Conservation (phyloP, 345 rosid genomes). For the Citrus unshiu region DNA sequence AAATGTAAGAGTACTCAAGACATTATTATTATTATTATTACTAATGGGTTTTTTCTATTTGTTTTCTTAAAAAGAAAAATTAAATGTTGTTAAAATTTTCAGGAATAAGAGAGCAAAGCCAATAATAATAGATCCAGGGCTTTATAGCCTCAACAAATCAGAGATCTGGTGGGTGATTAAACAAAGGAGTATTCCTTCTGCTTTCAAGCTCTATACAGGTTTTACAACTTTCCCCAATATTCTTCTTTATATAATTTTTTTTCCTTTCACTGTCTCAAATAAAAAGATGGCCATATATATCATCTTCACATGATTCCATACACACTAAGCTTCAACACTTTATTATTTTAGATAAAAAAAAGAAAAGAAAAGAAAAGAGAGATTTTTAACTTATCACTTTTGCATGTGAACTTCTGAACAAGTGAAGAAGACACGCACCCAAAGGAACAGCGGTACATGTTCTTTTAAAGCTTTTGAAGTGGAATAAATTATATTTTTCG, state of each 20-base stretch:
- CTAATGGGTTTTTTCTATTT: background rate
- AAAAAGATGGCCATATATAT: background rate
- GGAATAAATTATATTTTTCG: background rate
- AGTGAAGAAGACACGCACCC: constrained; percentile 3
- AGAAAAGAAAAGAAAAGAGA: background rate
- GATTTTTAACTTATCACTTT: background rate
- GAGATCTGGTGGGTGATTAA: constrained; percentile 79
- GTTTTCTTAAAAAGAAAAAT: background rate
- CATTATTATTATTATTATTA: background rate
- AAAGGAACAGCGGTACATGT: background rate
- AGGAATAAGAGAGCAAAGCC: constrained; percentile 92
- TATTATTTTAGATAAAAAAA: background rate
- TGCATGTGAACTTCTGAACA: constrained; percentile 25
- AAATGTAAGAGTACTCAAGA: constrained; percentile 44
- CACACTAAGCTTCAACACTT: background rate
- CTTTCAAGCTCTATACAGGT: constrained; percentile 96
- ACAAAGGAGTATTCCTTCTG: constrained; percentile 79
- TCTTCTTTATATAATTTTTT: too few relatives aligned
- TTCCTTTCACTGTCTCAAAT: background rate
- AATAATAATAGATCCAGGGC: constrained; percentile 81
- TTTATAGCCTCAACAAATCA: constrained; percentile 69
- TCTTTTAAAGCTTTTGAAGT: background rate
- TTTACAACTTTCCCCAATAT: background rate
- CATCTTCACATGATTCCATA: background rate
- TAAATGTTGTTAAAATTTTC: background rate